These are phyloP conservation scores for Corchorus olitorius DNA, from an alignment of 345 rosid genomes.

Conservation along the genomic window DNA sequence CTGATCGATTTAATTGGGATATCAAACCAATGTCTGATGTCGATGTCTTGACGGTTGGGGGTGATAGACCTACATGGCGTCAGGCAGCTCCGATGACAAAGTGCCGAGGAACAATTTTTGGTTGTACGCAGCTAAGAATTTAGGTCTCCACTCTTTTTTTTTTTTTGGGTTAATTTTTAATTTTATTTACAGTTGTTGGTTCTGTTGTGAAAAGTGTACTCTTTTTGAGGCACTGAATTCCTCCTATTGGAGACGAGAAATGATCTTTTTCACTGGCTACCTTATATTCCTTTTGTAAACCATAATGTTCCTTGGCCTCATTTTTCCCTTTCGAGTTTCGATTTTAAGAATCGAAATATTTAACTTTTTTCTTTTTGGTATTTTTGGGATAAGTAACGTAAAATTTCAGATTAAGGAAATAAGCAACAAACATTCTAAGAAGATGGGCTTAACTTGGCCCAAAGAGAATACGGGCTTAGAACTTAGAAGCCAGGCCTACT, in stretches of 20 bases:
- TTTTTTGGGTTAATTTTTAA: too few species aligned
- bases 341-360: too few species aligned
- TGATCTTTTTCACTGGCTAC: constrained; percentile 17
- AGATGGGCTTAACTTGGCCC: too few species aligned
- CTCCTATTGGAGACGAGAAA: constrained; percentile 28
- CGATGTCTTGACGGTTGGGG: constrained; percentile 58
- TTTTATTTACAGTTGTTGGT: constrained; percentile 1
- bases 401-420: neutral
- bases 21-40: constrained; percentile 75
- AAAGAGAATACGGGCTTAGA: neutral
- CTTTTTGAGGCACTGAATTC: constrained; percentile 26
- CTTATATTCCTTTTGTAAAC: constrained; percentile 25
- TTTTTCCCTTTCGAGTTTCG: constrained; percentile 8
- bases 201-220: constrained; percentile 28
- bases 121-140: constrained; percentile 79
- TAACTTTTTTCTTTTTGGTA: too few species aligned
- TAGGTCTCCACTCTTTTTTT: constrained; percentile 29
- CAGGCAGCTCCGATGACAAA: constrained; percentile 75
- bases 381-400: too few species aligned
- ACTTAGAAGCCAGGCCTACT: neutral
- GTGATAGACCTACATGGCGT: constrained; percentile 78
- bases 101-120: constrained; percentile 83
- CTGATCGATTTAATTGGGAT: constrained; percentile 80
- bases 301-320: constrained; percentile 16
- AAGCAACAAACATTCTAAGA: neutral